Conservation (phyloP, 2,329 filamentous ascomycete species). For the Escovopsis sp. region DNA sequence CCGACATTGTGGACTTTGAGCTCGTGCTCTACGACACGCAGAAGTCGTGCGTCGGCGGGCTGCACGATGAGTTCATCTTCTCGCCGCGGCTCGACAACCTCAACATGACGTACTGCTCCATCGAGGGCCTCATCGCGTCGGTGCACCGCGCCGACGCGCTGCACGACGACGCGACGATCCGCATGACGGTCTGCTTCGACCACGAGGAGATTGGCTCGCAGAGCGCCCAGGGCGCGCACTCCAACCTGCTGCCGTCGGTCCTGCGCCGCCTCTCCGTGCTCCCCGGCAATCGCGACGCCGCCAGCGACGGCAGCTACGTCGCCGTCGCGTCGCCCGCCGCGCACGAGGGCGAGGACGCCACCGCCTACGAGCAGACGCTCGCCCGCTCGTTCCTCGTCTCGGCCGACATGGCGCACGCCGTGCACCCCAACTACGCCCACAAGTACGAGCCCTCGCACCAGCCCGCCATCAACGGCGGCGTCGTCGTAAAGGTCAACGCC, state of each 20-base stretch:
- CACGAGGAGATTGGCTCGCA: conserved; percentile 93
- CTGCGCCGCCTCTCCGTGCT: conserved; percentile 75
- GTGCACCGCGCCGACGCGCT: conserved; percentile 49
- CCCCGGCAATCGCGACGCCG: conserved; percentile 27
- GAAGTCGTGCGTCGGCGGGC: conserved; percentile 71
- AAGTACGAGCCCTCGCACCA: conserved; percentile 89
- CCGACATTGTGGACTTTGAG: conserved; percentile 82
- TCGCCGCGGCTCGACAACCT: conserved; percentile 92
- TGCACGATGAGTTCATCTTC: conserved; percentile 91
- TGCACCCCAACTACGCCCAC: conserved; percentile 84
- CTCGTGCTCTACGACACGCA: conserved; percentile 95
- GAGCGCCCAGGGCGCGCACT: conserved; percentile 86
- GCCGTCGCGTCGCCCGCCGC: conserved; percentile 38
- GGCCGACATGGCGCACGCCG: conserved; percentile 92
- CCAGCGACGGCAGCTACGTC: conserved; percentile 37
- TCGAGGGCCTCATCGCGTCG: conserved; percentile 73
- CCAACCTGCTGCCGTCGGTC: conserved; percentile 77
- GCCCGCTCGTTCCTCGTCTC: conserved; percentile 86
- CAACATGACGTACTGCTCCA: conserved; percentile 88
- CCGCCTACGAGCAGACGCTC: conserved; percentile 86
- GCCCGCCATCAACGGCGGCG: conserved; percentile 91
- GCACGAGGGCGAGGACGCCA: conserved; percentile 49
- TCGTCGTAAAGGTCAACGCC: conserved; percentile 95
- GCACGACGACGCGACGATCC: conserved; percentile 65
- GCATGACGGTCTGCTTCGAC: conserved; percentile 89